These are phyloP conservation scores for Phaffomyces opuntiae DNA, from an alignment of 805 yeast genomes.

Conservation along the genomic window DNA sequence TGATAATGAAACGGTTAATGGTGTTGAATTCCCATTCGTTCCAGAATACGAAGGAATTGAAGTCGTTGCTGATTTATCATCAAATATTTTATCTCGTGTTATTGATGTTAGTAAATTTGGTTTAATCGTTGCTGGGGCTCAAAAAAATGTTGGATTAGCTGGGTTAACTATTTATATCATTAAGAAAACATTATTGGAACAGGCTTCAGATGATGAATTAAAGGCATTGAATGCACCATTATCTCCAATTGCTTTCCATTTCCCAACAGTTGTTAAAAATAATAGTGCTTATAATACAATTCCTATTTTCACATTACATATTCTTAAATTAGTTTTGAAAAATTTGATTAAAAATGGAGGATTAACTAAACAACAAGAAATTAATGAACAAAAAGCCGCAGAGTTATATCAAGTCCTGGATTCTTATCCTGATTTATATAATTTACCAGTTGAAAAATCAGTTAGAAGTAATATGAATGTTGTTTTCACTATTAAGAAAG, in stretches of 20 bases:
- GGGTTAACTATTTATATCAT: constrained; percentile 90
- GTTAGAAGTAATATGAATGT: constrained; percentile 87
- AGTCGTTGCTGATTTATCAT: constrained; percentile 91
- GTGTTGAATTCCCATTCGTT: constrained; percentile 62
- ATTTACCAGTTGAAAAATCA: constrained; percentile 53
- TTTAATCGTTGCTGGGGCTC: constrained; percentile 94
- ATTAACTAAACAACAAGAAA: constrained; percentile 28
- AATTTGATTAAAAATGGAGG: constrained; percentile 68
- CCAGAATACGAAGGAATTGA: constrained; percentile 61
- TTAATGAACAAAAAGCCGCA: not conserved
- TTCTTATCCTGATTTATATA: constrained; percentile 39
- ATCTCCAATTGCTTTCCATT: constrained; percentile 84
- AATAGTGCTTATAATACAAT: constrained; percentile 94
- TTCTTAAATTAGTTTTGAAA: constrained; percentile 71
- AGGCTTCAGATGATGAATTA: constrained; percentile 57
- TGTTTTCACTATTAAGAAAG: constrained; percentile 58
- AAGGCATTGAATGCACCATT: constrained; percentile 59
- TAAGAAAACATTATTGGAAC: constrained; percentile 69
- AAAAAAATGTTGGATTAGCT: constrained; percentile 94
- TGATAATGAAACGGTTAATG: constrained; percentile 96
- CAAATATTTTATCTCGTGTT: constrained; percentile 77
- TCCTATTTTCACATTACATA: constrained; percentile 87
- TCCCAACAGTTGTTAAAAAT: constrained; percentile 78
- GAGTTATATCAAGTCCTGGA: constrained; percentile 57
- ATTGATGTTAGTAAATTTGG: constrained; percentile 84